Conservation (phyloP, 257 asterid genomes). For the Capsicum rhomboideum region DNA sequence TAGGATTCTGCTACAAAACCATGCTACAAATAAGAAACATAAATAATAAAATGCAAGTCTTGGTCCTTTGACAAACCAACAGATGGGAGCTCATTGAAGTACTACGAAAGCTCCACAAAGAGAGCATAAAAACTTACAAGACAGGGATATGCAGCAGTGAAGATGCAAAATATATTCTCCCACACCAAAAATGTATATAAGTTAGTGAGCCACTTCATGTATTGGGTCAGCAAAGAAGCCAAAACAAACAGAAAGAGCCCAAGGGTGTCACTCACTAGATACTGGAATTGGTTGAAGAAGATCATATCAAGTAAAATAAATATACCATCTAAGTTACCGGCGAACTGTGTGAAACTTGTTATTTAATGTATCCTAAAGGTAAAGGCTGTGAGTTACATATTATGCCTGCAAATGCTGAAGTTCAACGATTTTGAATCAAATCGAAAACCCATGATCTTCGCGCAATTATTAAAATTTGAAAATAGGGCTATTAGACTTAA, state of each 20-base stretch:
- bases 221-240: neutral
- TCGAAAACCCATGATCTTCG: neutral
- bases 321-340: neutral
- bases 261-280: neutral
- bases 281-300: neutral
- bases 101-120: neutral
- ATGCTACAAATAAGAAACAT: neutral
- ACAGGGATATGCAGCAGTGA: neutral
- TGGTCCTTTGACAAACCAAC: neutral
- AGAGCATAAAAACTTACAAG: neutral
- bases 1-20: neutral
- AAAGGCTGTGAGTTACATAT: neutral
- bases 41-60: neutral
- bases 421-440: neutral
- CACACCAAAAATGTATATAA: neutral
- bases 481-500: neutral
- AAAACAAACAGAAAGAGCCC: neutral
- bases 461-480: neutral
- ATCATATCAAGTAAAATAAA: neutral
- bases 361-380: neutral
- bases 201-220: neutral
- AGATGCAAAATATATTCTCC: neutral
- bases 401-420: neutral
- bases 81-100: neutral
- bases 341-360: neutral